A percentile compares a stretch with the other conserved stretches of the same genome.
These are phyloP conservation scores for Solanum hybrid DNA, from an alignment of 305 asterid genomes.

Conservation along the genomic window DNA sequence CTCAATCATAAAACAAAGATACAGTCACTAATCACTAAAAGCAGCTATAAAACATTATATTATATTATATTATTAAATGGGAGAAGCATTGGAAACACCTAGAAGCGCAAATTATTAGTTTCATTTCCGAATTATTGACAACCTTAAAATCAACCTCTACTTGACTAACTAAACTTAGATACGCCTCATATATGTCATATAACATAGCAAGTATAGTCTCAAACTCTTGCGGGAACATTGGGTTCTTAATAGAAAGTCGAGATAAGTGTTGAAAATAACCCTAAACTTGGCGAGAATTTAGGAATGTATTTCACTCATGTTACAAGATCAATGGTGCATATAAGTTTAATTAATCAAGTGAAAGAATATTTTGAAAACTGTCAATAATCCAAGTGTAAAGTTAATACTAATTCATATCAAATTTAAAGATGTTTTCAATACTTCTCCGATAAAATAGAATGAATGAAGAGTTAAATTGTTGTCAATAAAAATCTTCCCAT, in stretches of 20 bases:
- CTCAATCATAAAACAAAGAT: background rate
- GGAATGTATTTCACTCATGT: background rate
- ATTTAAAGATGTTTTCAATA: too few species aligned
- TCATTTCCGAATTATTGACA: too few species aligned
- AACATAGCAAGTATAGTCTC: background rate
- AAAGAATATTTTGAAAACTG: too few species aligned
- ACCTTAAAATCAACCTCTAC: too few species aligned
- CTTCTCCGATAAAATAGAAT: background rate
- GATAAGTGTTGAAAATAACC: background rate
- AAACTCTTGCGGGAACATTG: background rate
- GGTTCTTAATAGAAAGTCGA: too few species aligned
- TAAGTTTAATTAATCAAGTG: too few species aligned
- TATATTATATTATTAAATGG: too few species aligned
- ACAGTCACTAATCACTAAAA: background rate
- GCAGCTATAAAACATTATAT: background rate
- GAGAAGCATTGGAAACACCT: background rate
- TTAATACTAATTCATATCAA: too few species aligned
- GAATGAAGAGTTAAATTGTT: background rate
- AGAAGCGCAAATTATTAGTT: too few species aligned
- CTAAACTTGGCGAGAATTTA: background rate
- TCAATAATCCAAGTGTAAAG: too few species aligned
- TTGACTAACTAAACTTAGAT: background rate
- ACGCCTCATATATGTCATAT: background rate
- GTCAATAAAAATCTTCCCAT: background rate
- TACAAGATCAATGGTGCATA: too few species aligned